phyloP scores from a whole-genome alignment of 2,329 filamentous ascomycete species.

The Aspergillus caelatus region DNA sequence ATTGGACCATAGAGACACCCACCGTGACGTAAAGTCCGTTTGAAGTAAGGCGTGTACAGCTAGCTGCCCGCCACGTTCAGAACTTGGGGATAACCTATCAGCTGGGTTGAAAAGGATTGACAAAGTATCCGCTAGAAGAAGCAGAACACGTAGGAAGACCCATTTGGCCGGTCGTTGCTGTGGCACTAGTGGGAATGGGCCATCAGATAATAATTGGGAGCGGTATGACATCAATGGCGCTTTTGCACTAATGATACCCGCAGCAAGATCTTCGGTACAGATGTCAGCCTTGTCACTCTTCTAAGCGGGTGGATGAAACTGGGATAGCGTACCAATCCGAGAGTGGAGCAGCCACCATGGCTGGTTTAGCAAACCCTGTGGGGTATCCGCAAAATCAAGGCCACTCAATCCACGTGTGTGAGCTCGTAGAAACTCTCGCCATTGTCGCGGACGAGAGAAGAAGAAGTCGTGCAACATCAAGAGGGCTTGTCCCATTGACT shows the following conservation, averaged over 20 bases:
- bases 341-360: slow-evolving; percentile 25
- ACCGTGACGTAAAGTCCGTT: slow-evolving; percentile 25
- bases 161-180: slow-evolving; percentile 12
- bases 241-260: slow-evolving; percentile 19
- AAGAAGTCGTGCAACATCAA: slow-evolving; percentile 24
- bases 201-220: background rate
- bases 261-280: slow-evolving; percentile 22
- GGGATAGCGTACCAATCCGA: slow-evolving; percentile 20
- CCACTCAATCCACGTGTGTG: slow-evolving; percentile 8
- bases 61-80: background rate
- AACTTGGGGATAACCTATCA: slow-evolving; percentile 16
- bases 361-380: slow-evolving; percentile 21
- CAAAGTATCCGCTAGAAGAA: slow-evolving; percentile 23
- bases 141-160: slow-evolving; percentile 23
- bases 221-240: slow-evolving; percentile 19
- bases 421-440: slow-evolving; percentile 16
- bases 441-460: slow-evolving; percentile 17
- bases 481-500: slow-evolving; percentile 13
- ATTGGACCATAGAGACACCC: slow-evolving; percentile 29
- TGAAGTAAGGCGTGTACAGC: slow-evolving; percentile 2
- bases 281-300: background rate
- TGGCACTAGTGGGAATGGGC: slow-evolving; percentile 11
- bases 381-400: slow-evolving; percentile 5
- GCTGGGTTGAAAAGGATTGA: slow-evolving; percentile 18
- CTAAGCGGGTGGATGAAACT: background rate